Percentiles rank a stretch among this genome's conserved stretches.
phyloP scores from a whole-genome alignment of 2,329 filamentous ascomycete species.

The Xylaria sp. region DNA sequence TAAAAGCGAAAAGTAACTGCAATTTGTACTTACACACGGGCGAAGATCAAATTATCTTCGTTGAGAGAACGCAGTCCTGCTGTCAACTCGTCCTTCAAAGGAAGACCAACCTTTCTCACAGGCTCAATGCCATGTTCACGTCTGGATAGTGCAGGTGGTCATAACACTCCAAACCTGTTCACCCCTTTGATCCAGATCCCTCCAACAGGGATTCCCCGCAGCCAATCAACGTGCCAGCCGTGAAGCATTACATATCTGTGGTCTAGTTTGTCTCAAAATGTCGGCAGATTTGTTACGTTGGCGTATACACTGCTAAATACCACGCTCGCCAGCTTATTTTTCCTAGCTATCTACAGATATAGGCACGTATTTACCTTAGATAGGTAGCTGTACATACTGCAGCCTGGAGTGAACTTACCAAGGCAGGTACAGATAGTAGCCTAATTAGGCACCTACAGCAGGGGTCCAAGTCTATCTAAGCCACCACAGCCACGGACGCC shows the following conservation, averaged over 20 bases:
- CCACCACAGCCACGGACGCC: constrained; percentile 3
- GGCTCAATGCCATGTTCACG: background rate
- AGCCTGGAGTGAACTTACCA: no score
- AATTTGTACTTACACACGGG: background rate
- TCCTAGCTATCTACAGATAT: background rate
- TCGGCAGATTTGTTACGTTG: background rate
- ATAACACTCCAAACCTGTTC: constrained; percentile 7
- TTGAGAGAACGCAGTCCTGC: background rate
- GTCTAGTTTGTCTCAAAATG: background rate
- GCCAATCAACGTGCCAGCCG: constrained; percentile 8
- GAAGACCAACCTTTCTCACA: background rate
- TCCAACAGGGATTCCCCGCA: constrained; percentile 34
- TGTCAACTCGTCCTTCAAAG: background rate
- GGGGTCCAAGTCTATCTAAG: background rate
- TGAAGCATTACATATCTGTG: background rate
- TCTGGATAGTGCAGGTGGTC: background rate
- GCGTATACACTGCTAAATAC: background rate
- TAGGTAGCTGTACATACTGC: no score
- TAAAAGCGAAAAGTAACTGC: background rate
- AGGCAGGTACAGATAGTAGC: no score
- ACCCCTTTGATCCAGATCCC: background rate
- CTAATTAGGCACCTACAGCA: background rate
- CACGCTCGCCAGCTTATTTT: background rate
- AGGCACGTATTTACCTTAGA: no score
- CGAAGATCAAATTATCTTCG: background rate